Evolutionary conservation across 352 stramenopile species (phyloP).

Genomic region (Blastocystis sp.): DNA sequence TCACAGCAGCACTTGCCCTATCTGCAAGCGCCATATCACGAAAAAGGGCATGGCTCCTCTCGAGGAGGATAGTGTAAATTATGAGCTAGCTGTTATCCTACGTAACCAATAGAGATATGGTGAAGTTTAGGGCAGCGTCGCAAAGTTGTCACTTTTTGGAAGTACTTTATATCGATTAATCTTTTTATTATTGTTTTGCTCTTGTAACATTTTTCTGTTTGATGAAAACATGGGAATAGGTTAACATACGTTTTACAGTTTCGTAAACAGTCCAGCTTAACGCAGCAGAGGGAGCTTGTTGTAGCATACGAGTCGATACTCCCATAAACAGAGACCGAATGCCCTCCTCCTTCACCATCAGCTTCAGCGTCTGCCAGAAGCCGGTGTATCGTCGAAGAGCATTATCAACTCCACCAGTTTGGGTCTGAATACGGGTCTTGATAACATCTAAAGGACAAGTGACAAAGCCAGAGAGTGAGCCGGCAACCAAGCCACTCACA

Average conservation of each 20-base stretch:
- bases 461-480: conserved; percentile 79
- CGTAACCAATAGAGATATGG: neutral
- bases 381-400: neutral
- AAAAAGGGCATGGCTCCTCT: neutral
- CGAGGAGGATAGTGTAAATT: neutral
- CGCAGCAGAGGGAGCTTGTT: conserved; percentile 91
- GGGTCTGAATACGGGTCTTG: conserved; percentile 93
- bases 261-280: conserved; percentile 99
- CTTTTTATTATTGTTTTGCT: neutral
- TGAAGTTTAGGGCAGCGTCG: neutral
- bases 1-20: neutral
- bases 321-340: conserved; percentile 84
- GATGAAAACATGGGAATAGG: neutral
- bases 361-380: conserved; percentile 49
- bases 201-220: neutral
- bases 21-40: neutral
- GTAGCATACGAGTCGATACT: conserved; percentile 83
- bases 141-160: neutral
- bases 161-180: neutral
- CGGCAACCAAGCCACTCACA: conserved; percentile 82
- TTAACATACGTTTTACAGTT: conserved; percentile 74
- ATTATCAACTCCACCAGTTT: conserved; percentile 66
- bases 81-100: neutral
- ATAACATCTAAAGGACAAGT: conserved; percentile 96
- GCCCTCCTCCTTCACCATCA: conserved; percentile 76